These are phyloP conservation scores for Papiliotrema laurentii DNA, from an alignment of 1,284 basidiomycete genomes.

Conservation along the genomic window DNA sequence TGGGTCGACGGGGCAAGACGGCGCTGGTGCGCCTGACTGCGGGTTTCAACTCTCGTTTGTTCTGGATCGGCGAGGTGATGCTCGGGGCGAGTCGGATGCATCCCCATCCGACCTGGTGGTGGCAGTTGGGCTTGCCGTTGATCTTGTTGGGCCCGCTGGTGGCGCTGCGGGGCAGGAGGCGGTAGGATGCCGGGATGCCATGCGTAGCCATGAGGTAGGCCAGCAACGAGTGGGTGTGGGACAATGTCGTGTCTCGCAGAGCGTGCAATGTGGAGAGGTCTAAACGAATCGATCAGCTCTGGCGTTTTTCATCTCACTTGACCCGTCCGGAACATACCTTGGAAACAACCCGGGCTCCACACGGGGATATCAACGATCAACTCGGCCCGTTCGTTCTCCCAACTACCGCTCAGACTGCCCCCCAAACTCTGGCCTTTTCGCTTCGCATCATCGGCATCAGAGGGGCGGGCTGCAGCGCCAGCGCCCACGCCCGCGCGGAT, in stretches of 20 bases:
- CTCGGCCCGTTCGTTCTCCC: conserved; percentile 37
- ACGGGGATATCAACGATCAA: conserved; percentile 47
- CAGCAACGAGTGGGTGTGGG: conserved; percentile 41
- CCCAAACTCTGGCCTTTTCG: conserved; percentile 6
- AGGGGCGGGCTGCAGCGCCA: too few species aligned
- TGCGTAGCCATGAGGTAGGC: conserved; percentile 34
- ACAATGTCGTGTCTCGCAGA: conserved; percentile 44
- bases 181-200: conserved; percentile 36
- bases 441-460: neutral
- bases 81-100: conserved; percentile 8
- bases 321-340: conserved; percentile 27
- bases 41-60: conserved; percentile 11
- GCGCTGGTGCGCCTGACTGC: conserved; percentile 24
- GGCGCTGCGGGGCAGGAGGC: conserved; percentile 33
- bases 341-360: conserved; percentile 45
- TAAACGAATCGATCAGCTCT: conserved; percentile 8
- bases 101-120: conserved; percentile 18
- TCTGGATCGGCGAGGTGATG: conserved; percentile 3
- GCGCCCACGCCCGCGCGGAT: neutral
- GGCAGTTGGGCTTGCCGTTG: conserved; percentile 1
- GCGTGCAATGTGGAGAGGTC: conserved; percentile 47
- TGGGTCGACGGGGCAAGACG: conserved; percentile 10
- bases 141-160: neutral
- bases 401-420: conserved; percentile 24
- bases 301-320: neutral